Base-by-base conservation (phyloP, 177 flowering plant species). In the Vitis hybrid region DNA sequence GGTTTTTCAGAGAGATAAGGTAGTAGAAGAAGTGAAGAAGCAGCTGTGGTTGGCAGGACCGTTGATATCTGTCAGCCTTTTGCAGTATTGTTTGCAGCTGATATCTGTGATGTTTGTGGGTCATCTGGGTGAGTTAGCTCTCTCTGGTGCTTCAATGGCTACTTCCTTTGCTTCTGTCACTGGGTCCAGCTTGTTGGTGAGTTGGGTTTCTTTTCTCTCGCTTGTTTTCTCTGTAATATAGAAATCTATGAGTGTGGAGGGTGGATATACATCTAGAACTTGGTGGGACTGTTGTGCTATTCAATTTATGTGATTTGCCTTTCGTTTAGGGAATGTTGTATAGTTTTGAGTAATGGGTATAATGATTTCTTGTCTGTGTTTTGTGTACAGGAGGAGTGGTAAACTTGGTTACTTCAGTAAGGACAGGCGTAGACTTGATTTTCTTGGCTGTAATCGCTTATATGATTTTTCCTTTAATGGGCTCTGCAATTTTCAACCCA, bases 71-170 rank as follows among this genome's bases (percentile, higher is more conserved):
- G 73, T 70, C 23, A 55, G 60, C 18, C 11, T 66, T n/a, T 58
- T 62, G 23, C 66, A 61, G 32, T 70, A 15, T 48, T 51, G 72
- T 62, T 15, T 70, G 6, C 66, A 62, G 51, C 32, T 70, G 64
- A 64, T 62, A 18, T 59, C 65, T 17, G 64, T 72, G 14, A 72
- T 65, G 74, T 65, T 72, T 32, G 62, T 34, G 45, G 5, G 45
- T 34, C 45, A 34, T 34, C 45, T 34, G 5, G 45, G 45, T 34
- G 75, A 79, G 34, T 54, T 83, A 14, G 45, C 45, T 56, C 82
- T 58, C 80, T 83, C 18, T 76, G 78, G 75, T 51, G 79, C 86
- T 65, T 80, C 86, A 15, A 62, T 83, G 65, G 84, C 84, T 66
- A 78, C 80, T 65, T 80, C 86, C n/a, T 83, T 60, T 6, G 84